These are phyloP conservation scores for Linderniella brevidens DNA, from an alignment of 257 asterid species.

Conservation along the genomic window DNA sequence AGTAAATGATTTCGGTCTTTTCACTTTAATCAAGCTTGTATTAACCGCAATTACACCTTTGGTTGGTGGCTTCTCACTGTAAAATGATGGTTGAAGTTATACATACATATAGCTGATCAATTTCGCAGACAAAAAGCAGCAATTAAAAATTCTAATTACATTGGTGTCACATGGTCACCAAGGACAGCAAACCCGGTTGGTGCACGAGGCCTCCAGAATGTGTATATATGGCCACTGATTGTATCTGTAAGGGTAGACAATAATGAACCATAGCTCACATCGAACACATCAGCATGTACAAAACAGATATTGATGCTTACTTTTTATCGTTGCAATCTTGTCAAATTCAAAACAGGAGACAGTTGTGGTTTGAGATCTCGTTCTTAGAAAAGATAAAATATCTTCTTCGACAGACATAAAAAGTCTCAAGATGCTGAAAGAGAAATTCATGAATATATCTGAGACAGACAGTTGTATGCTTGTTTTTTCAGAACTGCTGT, in stretches of 20 bases:
- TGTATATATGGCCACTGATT: constrained; percentile 30
- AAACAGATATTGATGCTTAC: constrained; percentile 21
- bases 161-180: constrained; percentile 90
- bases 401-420: constrained; percentile 91
- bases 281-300: background rate
- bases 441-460: constrained; percentile 85
- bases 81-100: constrained; percentile 12
- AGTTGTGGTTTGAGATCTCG: constrained; percentile 64
- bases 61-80: constrained; percentile 90
- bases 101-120: background rate
- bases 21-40: constrained; percentile 67
- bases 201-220: constrained; percentile 96
- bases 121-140: constrained; percentile 4
- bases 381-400: constrained; percentile 75
- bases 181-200: constrained; percentile 90
- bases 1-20: constrained; percentile 74
- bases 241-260: background rate
- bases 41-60: constrained; percentile 85
- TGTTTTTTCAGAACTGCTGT: constrained; percentile 63
- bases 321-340: constrained; percentile 58
- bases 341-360: constrained; percentile 82
- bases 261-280: background rate
- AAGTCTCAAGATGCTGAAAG: constrained; percentile 76
- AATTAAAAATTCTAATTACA: constrained; percentile 31
- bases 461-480: constrained; percentile 55